Conservation (phyloP, 169 alveolate genomes). For the Plasmodium vinckei region DNA sequence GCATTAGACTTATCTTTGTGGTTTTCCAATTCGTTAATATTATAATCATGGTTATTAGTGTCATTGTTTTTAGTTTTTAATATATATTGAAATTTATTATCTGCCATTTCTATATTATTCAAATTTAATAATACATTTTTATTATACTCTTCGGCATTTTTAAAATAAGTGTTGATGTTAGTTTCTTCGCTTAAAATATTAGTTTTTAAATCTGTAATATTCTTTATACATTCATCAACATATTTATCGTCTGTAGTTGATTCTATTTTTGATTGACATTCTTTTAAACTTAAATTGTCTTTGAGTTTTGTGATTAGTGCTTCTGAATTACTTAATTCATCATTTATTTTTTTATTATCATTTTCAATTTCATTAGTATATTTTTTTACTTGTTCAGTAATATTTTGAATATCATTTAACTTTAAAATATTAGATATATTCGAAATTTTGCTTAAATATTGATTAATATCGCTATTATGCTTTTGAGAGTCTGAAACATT, state of each 20-base stretch:
- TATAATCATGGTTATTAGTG: neutral
- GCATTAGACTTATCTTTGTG: neutral
- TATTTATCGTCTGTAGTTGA: no score
- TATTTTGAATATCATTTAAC: neutral
- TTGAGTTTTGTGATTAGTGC: no score
- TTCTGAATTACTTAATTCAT: neutral
- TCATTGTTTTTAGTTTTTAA: neutral
- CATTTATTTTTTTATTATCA: neutral
- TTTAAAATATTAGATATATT: neutral
- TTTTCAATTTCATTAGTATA: neutral
- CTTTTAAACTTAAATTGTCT: no score
- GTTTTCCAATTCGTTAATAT: neutral
- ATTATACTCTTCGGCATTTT: constrained; percentile 8
- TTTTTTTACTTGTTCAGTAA: neutral
- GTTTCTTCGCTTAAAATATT: no score
- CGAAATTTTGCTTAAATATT: neutral
- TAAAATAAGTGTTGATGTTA: no score
- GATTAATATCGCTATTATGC: neutral
- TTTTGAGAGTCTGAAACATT: neutral
- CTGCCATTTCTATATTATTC: constrained; percentile 1
- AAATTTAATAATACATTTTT: neutral
- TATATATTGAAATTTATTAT: neutral
- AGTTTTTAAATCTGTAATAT: no score
- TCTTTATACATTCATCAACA: no score
- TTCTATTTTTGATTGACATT: no score